These are phyloP conservation scores for Colletotrichum sp. DNA, from an alignment of 2,329 filamentous ascomycete species.

Conservation along the genomic window DNA sequence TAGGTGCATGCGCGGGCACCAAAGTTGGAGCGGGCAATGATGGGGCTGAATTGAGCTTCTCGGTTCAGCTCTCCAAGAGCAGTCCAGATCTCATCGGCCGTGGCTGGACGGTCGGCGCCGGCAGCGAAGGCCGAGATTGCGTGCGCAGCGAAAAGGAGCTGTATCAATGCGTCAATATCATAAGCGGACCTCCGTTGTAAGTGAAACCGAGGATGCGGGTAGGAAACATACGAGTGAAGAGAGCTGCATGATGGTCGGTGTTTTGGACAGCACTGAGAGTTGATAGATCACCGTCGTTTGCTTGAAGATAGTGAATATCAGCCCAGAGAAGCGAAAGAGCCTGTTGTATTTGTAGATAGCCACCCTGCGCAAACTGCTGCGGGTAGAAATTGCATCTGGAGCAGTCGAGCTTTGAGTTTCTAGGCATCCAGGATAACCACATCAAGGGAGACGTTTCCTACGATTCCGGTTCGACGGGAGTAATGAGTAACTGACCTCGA, in stretches of 20 bases:
- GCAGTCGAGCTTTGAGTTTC: background rate
- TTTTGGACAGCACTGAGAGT: background rate
- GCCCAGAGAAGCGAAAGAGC: background rate
- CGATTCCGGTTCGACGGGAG: background rate
- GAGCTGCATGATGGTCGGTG: background rate
- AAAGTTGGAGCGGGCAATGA: background rate
- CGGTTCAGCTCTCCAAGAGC: background rate
- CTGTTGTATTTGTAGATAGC: background rate
- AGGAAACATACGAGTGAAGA: background rate
- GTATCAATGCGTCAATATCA: background rate
- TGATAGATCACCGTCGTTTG: background rate
- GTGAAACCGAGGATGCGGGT: rapidly evolving
- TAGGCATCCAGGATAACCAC: background rate
- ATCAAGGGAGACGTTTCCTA: background rate
- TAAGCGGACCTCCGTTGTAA: rapidly evolving
- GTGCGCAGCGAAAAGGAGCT: background rate
- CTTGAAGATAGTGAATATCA: background rate
- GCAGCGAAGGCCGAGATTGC: background rate
- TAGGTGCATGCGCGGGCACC: background rate
- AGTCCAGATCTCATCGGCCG: background rate
- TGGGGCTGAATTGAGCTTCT: background rate
- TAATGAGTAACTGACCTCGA: background rate
- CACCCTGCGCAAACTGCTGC: background rate
- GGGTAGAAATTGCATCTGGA: background rate
- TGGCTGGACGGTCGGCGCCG: background rate